Base-by-base conservation (phyloP, 768 basidiomycete genomes). In the Pleurotus platypus region DNA sequence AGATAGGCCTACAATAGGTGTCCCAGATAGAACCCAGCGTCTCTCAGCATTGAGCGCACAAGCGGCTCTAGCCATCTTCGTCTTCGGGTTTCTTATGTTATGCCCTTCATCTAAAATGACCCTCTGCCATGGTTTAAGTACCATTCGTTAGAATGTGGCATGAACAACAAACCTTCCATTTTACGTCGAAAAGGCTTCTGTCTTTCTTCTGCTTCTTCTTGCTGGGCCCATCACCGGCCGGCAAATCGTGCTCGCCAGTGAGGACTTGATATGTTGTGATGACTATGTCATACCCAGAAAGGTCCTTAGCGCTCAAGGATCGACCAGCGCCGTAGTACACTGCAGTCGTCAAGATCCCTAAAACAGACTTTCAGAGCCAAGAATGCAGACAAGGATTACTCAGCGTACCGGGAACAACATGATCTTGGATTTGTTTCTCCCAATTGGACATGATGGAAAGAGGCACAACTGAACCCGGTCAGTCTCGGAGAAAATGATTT, bases 41-140 rank as follows among this genome's bases (percentile, higher is more conserved):
- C 87, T 82, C 62, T 93, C 81, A 0, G 87, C 88, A 15, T 71
- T 70, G 20, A 93, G 72, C 15, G 69, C 82, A 57, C 77, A 84
- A 1, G 86, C 83, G 0, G 89, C 86, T 62, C 78, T 75, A 7
- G 90, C 79, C 82, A 90, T 91, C 74, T 94, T 92, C 0, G 94
- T 92, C 68, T 80, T 88, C 2, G 90, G 82, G 67, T 96, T 97
- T 51, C 92, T 84, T 60, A 97, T 87, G 22, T 67, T 85, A 65
- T 97, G 94, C 0, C 92, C 94, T 71, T 97, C 94, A 61, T 97
- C 94, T 4, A 95, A 74, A 18, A 96, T 83, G 42, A 95, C 68
- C 57, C 94, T 78, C 86, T 90, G 40, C 6, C 11, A 20, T 24
- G 37, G 37, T 9, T 45, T 16, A 18, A 26, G 46, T 57, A 37